Base-by-base conservation (phyloP, 306 rosid genomes). In the Trifolium fragiferum region DNA sequence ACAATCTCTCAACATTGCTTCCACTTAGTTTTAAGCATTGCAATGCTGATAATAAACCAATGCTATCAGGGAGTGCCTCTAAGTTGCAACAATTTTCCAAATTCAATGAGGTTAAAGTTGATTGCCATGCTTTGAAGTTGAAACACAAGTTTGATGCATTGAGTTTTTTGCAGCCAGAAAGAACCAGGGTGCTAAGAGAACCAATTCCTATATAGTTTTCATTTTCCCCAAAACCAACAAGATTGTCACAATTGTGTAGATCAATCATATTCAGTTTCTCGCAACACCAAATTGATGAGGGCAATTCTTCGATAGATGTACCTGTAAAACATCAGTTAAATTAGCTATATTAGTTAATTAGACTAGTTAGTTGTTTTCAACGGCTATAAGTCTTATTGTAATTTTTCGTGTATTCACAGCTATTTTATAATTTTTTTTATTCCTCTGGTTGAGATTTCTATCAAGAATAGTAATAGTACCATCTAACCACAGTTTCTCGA, bases 1-100 rank as follows among this genome's bases (percentile, higher is more conserved):
- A 35, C 69, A 73, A 32, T 4, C 59, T 59, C 20, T 43, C 59
- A 44, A 73, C 35, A 30, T 32, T 73, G 9, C 77, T 73, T 32
- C 77, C 27, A 4, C 43, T 30, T 32, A 60, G 66, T n/a, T 1
- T 30, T 60, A 60, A 27, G 43, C 41, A 8, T 32, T 60, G 21
- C 40, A 60, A 30, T 15, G 20, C 30, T 60, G 43, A 60, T 30
- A 60, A 15, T 27, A 27, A 60, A 32, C 20, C 66, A 60, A 60
- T 60, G 66, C 10, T 60, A 16, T 60, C 66, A 15, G 20, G 66
- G 3, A 60, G 66, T n/a, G 66, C 19, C 18, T 60, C 21, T 60
- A 32, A 60, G 20, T 59, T 59, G 65, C 65, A 27, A 59, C 18
- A 59, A 14, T 25, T 25, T 59, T 59, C 40, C 65, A 59, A 27